Conservation (phyloP, 1,284 basidiomycete species). For the Pisolithus thermaeus region DNA sequence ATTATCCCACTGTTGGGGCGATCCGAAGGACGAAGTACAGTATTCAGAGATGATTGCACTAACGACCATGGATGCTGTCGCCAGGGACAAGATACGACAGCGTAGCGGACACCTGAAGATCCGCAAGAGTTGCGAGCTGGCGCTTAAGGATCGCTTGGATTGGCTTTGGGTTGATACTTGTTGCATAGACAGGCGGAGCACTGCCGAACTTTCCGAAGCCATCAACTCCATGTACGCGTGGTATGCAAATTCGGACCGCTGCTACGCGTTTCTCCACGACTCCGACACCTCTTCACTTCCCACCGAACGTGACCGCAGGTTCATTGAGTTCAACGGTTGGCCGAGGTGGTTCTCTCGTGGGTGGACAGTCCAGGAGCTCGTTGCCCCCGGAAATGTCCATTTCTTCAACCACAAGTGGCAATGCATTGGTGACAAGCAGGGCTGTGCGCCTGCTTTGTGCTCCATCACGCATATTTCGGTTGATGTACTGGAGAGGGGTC, state of each 20-base stretch:
- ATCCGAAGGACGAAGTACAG: neutral
- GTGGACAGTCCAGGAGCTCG: no score
- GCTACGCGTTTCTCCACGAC: neutral
- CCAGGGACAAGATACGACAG: neutral
- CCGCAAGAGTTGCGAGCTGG: neutral
- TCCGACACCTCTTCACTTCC: neutral
- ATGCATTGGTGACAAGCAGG: no score
- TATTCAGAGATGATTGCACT: neutral
- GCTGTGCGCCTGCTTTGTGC: no score
- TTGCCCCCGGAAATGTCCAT: no score
- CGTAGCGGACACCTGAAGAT: neutral
- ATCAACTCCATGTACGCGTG: no score
- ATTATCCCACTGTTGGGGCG: neutral
- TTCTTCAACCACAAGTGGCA: no score
- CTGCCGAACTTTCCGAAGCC: no score
- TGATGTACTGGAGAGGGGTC: no score
- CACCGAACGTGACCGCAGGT: neutral
- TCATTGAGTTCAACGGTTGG: neutral
- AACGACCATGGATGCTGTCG: neutral
- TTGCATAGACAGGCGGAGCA: neutral
- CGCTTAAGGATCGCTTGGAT: neutral
- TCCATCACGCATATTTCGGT: no score
- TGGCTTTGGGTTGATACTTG: neutral
- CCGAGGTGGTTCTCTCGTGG: neutral
- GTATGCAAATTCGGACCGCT: no score